These are phyloP conservation scores for Trametes coccinea DNA, from an alignment of 768 basidiomycete genomes.

Conservation along the genomic window DNA sequence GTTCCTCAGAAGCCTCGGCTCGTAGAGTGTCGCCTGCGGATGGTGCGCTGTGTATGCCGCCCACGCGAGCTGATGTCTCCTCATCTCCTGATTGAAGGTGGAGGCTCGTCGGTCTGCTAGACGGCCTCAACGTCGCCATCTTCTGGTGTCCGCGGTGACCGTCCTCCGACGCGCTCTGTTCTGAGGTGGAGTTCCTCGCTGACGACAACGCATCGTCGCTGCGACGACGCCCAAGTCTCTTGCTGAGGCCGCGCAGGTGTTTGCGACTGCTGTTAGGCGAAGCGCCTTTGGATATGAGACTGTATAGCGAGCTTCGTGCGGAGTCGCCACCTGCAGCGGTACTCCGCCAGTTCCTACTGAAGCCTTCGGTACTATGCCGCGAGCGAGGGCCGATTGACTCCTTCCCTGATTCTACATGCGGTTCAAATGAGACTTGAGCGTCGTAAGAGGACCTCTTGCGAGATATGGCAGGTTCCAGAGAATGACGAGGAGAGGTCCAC, in stretches of 20 bases:
- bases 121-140: constrained; percentile 7
- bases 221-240: constrained; percentile 36
- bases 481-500: constrained; percentile 40
- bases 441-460: constrained; percentile 44
- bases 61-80: neutral
- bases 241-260: constrained; percentile 40
- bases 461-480: constrained; percentile 41
- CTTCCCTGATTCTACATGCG: constrained; percentile 47
- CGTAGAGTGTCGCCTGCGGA: constrained; percentile 4
- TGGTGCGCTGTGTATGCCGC: neutral
- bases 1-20: neutral
- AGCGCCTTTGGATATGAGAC: constrained; percentile 39
- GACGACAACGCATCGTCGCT: constrained; percentile 54
- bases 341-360: constrained; percentile 21
- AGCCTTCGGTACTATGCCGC: constrained; percentile 44
- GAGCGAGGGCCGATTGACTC: constrained; percentile 48
- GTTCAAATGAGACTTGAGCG: constrained; percentile 59
- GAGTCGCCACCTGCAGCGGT: constrained; percentile 25
- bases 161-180: constrained; percentile 31
- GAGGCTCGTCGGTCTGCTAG: constrained; percentile 20
- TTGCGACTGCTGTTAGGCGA: constrained; percentile 48
- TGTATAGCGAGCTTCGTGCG: constrained; percentile 36
- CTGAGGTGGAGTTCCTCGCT: constrained; percentile 46
- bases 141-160: constrained; percentile 24
- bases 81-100: constrained; percentile 14